Evolutionary conservation across 257 asterid genomes (phyloP).

Genomic region (Solanum verrucosum): DNA sequence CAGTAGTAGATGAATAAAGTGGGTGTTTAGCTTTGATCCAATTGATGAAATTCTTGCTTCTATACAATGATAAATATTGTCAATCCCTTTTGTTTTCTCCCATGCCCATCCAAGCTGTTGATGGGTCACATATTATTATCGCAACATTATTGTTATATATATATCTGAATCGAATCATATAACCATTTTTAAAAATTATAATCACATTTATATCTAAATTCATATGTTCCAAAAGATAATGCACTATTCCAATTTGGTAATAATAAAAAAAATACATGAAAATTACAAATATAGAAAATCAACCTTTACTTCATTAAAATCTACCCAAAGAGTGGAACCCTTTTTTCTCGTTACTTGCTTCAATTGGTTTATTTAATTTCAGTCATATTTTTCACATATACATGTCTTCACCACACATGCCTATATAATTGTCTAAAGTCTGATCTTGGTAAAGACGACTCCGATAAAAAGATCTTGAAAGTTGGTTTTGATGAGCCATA

Average conservation of each 20-base stretch:
- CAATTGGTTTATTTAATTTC: neutral
- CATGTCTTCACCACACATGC: neutral
- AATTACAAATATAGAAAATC: too few relatives aligned
- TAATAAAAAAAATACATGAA: neutral
- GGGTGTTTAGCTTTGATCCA: slow-evolving; percentile 46
- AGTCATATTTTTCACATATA: neutral
- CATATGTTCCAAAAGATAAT: too few relatives aligned
- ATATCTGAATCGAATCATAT: neutral
- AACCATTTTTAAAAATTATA: too few relatives aligned
- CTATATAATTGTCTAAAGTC: neutral
- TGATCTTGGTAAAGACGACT: neutral
- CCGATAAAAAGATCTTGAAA: too few relatives aligned
- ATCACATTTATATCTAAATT: too few relatives aligned
- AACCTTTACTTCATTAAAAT: neutral
- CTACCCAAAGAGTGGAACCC: too few relatives aligned
- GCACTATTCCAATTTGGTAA: neutral
- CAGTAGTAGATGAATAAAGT: slow-evolving; percentile 26
- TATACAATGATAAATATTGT: slow-evolving; percentile 26
- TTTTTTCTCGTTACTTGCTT: too few relatives aligned
- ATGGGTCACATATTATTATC: slow-evolving; percentile 38
- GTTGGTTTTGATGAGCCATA: neutral
- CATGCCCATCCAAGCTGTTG: slow-evolving; percentile 66
- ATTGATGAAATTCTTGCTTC: slow-evolving; percentile 39
- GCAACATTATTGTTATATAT: neutral
- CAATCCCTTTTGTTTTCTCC: slow-evolving; percentile 45